Percentiles rank a stretch among this genome's conserved stretches.
Evolutionary conservation across 441 rosid species (phyloP).

Genomic region (Rhodomyrtus psidioides): DNA sequence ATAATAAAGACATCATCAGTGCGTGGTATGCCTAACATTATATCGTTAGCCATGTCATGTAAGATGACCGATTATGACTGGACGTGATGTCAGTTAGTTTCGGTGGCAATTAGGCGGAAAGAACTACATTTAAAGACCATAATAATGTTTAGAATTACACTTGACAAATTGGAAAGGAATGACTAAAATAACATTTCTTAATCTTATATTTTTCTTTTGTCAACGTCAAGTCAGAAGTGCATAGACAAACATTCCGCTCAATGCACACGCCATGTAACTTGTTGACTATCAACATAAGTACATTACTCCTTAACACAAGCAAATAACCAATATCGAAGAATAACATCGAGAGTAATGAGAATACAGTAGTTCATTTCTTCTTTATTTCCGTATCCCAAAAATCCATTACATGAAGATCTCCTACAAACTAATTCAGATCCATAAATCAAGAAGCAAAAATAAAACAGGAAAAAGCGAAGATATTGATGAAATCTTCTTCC

Average conservation of each 20-base stretch:
- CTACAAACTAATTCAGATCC: background rate
- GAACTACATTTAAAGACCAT: no score
- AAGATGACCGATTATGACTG: no score
- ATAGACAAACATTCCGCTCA: background rate
- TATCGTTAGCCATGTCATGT: no score
- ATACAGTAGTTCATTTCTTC: background rate
- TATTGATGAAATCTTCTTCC: background rate
- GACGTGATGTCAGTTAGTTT: no score
- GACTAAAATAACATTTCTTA: no score
- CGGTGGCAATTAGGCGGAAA: no score
- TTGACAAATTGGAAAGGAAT: no score
- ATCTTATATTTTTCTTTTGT: no score
- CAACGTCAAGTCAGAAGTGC: background rate
- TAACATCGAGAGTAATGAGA: background rate
- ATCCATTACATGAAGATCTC: background rate
- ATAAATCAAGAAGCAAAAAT: background rate
- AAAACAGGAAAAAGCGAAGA: background rate
- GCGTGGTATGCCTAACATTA: background rate
- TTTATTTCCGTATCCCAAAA: background rate
- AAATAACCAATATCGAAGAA: background rate
- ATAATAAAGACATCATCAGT: background rate
- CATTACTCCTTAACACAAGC: background rate
- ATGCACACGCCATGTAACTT: background rate
- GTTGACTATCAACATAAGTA: background rate
- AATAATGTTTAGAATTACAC: no score